Evolutionary conservation across 2,329 filamentous ascomycete species (phyloP).

Genomic region (Fonsecaea pedrosoi): DNA sequence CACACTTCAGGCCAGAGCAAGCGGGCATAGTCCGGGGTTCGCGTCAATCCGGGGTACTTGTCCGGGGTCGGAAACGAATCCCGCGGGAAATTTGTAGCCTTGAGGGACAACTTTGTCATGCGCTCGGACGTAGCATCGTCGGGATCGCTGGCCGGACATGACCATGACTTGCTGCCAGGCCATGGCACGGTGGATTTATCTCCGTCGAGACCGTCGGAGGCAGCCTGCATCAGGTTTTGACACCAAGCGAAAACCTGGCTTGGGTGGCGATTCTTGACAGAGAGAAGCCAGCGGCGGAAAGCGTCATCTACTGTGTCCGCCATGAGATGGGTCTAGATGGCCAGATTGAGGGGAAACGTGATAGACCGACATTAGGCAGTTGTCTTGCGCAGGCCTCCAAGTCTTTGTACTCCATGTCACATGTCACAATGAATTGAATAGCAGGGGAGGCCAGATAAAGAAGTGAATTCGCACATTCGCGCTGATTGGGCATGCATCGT

Average conservation of each 20-base stretch:
- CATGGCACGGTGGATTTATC: neutral
- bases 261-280: too few relatives aligned
- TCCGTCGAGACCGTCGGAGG: neutral
- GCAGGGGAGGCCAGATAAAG: neutral
- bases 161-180: neutral
- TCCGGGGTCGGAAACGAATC: neutral
- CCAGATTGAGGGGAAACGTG: neutral
- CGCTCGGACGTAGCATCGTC: neutral
- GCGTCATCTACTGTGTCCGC: too few relatives aligned
- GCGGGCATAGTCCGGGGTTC: neutral
- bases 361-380: neutral
- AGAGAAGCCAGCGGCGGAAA: too few relatives aligned
- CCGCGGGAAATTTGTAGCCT: neutral
- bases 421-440: neutral
- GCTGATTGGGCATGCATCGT: neutral
- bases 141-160: neutral
- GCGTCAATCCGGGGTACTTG: constrained; percentile 1
- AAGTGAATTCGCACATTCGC: neutral
- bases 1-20: neutral
- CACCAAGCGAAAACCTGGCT: neutral
- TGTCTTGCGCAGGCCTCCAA: neutral
- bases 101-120: neutral
- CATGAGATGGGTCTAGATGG: neutral
- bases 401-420: neutral
- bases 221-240: neutral